phyloP scores from a whole-genome alignment of 768 basidiomycete species.

The Pleurotus tuber-regium region DNA sequence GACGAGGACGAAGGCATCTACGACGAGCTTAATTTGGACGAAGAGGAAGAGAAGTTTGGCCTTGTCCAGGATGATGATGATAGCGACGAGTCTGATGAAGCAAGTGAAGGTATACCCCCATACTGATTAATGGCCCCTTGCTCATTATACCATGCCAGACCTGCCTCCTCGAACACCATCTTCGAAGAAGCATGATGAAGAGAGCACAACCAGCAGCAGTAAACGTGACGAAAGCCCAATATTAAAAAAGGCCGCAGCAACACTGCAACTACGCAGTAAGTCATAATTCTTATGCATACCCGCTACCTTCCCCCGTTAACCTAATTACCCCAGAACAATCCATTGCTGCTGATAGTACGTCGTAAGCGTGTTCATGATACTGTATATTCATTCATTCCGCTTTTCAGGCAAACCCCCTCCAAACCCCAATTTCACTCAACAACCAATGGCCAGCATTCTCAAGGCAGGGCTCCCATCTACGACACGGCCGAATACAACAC shows the following conservation, averaged over 20 bases:
- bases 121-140: not conserved
- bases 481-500: conserved; percentile 54
- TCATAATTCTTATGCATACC: conserved; percentile 17
- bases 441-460: conserved; percentile 72
- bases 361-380: not conserved
- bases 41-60: conserved; percentile 94
- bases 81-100: conserved; percentile 72
- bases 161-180: conserved; percentile 59
- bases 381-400: conserved; percentile 13
- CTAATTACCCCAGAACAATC: conserved; percentile 55
- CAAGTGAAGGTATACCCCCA: conserved; percentile 62
- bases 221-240: conserved; percentile 79
- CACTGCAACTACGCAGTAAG: conserved; percentile 71
- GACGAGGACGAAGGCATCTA: conserved; percentile 98
- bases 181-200: conserved; percentile 77
- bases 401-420: conserved; percentile 68
- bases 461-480: conserved; percentile 68
- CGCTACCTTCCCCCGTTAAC: conserved; percentile 15
- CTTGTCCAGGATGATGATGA: conserved; percentile 74
- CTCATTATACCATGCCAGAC: conserved; percentile 37
- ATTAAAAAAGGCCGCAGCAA: conserved; percentile 69
- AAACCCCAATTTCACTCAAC: conserved; percentile 77
- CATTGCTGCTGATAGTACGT: conserved; percentile 57
- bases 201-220: conserved; percentile 61
- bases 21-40: conserved; percentile 95